Evolutionary conservation across 1,284 basidiomycete species (phyloP).

Genomic region (Naganishia cerealis): DNA sequence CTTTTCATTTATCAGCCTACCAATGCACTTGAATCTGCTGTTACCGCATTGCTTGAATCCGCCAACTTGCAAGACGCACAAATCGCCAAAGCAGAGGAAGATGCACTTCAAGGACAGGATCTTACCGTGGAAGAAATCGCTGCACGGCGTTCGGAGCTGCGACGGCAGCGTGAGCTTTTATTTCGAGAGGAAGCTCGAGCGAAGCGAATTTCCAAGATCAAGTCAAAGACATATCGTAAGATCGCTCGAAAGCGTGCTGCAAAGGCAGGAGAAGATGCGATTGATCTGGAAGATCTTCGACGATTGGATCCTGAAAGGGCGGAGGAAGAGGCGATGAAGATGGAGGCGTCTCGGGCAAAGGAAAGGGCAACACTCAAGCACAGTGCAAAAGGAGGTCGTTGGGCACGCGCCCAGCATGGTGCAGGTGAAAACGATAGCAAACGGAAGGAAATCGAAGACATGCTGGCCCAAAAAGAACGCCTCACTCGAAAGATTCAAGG

Average conservation of each 20-base stretch:
- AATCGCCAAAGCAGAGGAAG: constrained; percentile 71
- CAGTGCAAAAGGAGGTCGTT: constrained; percentile 67
- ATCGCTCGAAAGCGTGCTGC: constrained; percentile 75
- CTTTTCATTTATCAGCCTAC: constrained; percentile 60
- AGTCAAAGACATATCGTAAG: constrained; percentile 87
- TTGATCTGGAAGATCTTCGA: constrained; percentile 57
- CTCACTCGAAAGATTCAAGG: constrained; percentile 68
- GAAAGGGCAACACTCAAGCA: constrained; percentile 84
- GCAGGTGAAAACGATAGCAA: constrained; percentile 42
- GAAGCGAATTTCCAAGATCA: constrained; percentile 89
- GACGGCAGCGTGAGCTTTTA: constrained; percentile 86
- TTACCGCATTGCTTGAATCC: constrained; percentile 71
- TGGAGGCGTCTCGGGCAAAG: constrained; percentile 73
- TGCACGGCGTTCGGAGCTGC: constrained; percentile 74
- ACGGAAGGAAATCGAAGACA: constrained; percentile 47
- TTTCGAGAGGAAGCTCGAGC: constrained; percentile 91
- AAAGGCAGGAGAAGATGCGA: constrained; percentile 59
- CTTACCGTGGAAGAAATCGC: constrained; percentile 80
- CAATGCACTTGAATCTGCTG: constrained; percentile 73
- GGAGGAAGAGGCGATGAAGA: constrained; percentile 63
- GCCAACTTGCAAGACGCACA: constrained; percentile 80
- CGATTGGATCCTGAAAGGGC: constrained; percentile 60
- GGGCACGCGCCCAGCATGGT: constrained; percentile 42
- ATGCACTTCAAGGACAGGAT: constrained; percentile 68
- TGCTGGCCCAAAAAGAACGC: constrained; percentile 74